Conservation (phyloP, 2,329 filamentous ascomycete genomes). For the Fusarium haematococcum region DNA sequence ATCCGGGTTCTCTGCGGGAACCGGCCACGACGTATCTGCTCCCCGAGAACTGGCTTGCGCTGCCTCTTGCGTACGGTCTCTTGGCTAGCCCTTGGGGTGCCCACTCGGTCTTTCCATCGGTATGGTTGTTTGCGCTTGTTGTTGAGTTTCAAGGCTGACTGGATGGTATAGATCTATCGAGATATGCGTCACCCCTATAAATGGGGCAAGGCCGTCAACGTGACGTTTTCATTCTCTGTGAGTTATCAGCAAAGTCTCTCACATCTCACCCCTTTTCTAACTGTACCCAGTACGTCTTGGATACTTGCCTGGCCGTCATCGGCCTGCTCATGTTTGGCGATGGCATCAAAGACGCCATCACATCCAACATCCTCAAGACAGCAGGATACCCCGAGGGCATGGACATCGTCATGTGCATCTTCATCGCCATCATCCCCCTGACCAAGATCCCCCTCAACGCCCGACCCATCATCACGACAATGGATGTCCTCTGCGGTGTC, state of each 20-base stretch:
- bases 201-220: slow-evolving; percentile 78
- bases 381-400: slow-evolving; percentile 79
- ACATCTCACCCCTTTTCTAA: slow-evolving; percentile 3
- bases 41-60: slow-evolving; percentile 85
- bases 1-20: slow-evolving; percentile 85
- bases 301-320: slow-evolving; percentile 83
- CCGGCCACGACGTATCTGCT: slow-evolving; percentile 85
- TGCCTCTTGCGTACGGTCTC: slow-evolving; percentile 90
- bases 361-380: slow-evolving; percentile 85
- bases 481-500: slow-evolving; percentile 84
- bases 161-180: slow-evolving; percentile 62
- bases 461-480: slow-evolving; percentile 86
- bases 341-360: slow-evolving; percentile 87
- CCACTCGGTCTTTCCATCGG: slow-evolving; percentile 83
- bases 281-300: slow-evolving; percentile 74
- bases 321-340: slow-evolving; percentile 97
- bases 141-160: slow-evolving; percentile 4
- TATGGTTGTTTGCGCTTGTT: slow-evolving; percentile 44
- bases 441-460: slow-evolving; percentile 95
- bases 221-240: slow-evolving; percentile 88
- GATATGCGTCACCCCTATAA: slow-evolving; percentile 82
- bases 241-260: slow-evolving; percentile 43
- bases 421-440: slow-evolving; percentile 91
- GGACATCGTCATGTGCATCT: slow-evolving; percentile 84
- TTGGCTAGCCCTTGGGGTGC: slow-evolving; percentile 82